Evolutionary conservation across 169 alveolate species (phyloP).

Genomic region (Plasmodium vivax): DNA sequence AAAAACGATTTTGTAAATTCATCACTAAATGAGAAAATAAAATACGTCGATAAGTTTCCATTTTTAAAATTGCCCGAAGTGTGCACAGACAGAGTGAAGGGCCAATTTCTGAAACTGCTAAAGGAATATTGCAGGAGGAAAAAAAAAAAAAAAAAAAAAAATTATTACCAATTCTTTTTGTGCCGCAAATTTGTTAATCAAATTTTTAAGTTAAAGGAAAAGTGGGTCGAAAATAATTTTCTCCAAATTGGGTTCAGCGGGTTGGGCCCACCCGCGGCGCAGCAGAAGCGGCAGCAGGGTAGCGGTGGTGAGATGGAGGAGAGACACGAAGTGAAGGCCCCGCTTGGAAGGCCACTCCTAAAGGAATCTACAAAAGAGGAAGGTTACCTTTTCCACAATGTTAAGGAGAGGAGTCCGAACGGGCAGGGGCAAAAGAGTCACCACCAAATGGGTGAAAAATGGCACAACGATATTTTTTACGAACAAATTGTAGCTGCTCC

Average conservation of each 20-base stretch:
- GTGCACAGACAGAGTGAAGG: constrained; percentile 7
- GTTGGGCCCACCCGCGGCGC: not conserved
- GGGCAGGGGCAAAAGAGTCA: not conserved
- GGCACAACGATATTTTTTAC: not conserved
- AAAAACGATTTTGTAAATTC: constrained; percentile 12
- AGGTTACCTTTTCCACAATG: not conserved
- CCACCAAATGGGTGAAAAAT: not conserved
- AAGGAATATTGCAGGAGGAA: constrained; percentile 21
- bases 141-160: constrained; percentile 33
- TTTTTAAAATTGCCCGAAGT: constrained; percentile 31
- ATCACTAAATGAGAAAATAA: constrained; percentile 30
- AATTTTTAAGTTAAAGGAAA: constrained; percentile 20
- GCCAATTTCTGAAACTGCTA: constrained; percentile 9
- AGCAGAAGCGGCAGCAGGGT: not conserved
- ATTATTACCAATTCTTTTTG: not conserved
- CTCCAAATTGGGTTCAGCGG: not conserved
- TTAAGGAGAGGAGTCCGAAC: not conserved
- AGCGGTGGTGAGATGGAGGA: not conserved
- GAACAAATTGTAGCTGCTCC: not conserved
- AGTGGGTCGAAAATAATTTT: constrained; percentile 41
- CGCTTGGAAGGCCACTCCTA: not conserved
- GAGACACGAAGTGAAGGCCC: not conserved
- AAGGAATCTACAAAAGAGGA: not conserved
- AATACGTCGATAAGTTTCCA: constrained; percentile 28
- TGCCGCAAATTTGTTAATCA: constrained; percentile 9